phyloP scores from a whole-genome alignment of 805 yeast species.

The Starmerella geochares region DNA sequence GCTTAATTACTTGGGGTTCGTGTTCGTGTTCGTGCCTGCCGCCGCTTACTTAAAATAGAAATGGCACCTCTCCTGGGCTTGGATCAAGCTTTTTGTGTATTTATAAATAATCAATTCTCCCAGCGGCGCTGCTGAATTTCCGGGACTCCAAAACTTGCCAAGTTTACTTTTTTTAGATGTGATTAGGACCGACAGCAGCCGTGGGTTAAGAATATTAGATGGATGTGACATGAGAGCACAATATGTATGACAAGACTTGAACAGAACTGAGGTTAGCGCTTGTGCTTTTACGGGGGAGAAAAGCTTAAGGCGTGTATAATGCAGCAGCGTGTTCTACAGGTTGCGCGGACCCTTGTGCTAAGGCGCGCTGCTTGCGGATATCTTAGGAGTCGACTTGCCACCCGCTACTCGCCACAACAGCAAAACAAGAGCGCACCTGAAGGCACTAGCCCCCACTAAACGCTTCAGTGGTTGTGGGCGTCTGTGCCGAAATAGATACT shows the following conservation, averaged over 20 bases:
- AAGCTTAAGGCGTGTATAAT: neutral
- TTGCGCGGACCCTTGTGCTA: neutral
- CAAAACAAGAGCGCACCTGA: too few species aligned
- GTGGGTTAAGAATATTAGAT: neutral
- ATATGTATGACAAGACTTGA: slow-evolving; percentile 3
- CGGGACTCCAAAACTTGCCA: too few species aligned
- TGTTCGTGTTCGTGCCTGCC: neutral
- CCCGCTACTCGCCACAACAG: too few species aligned
- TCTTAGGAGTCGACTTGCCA: too few species aligned
- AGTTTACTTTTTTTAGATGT: neutral
- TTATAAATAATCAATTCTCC: too few species aligned
- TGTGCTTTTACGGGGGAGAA: neutral
- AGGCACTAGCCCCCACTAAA: too few species aligned
- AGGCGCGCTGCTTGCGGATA: too few species aligned
- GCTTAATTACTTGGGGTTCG: neutral
- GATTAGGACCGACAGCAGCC: neutral
- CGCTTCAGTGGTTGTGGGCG: neutral
- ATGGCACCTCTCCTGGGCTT: neutral
- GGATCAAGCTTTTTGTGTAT: too few species aligned
- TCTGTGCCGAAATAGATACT: slow-evolving; percentile 18
- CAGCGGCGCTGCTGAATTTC: too few species aligned
- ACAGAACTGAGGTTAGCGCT: neutral
- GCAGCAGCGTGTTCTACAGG: neutral
- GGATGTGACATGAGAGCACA: neutral
- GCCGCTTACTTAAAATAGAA: neutral